Evolutionary conservation across 257 asterid genomes (phyloP), one percentile per base, ranked within the genome.

Genomic region (Nicotiana benthamiana): DNA sequence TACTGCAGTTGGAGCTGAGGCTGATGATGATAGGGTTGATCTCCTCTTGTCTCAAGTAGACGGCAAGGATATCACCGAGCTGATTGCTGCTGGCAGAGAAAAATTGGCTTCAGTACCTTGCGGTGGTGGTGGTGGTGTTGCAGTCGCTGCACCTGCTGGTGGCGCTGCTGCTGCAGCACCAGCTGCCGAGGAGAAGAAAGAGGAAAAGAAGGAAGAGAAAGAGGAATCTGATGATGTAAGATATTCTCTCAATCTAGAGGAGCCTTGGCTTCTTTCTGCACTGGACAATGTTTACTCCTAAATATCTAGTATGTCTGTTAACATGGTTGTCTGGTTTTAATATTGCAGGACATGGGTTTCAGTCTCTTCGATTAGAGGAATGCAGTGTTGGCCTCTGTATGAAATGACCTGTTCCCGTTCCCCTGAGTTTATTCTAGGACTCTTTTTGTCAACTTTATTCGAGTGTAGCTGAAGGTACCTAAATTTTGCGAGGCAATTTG

Each of bases 51-150:
- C 86, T 34, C 85, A 87, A 87, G 84, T 86, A 1, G 11, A 82
- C 80, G 92, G 86, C 11, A 89, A 89, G 68, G 90, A 89, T 56
- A 82, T 85, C 56, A 82, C 87, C 1, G 91, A 88, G 60, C 40
- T 77, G 72, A 77, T 77, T 54, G 81, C 72, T n/a, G 53, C 72
- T n/a, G 81, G 81, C 9, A 77, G 81, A 34, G 81, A 77, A 27
- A 77, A 77, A 56, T 59, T 77, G 81, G 81, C 81, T 77, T 77
- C 81, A 10, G 81, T 77, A 32, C 81, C 81, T 0, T 1, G 32
- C 4, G 81, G 72, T 34, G 81, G 81, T 59, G 81, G 81, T 43
- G 81, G 81, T 43, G 78, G 30, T 9, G 74, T 59, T 28, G 81
- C 81, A 27, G 81, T 59, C 3, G 74, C 81, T 36, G 81, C 70